Evolutionary conservation across 257 asterid species (phyloP), one percentile per base, ranked within the genome.

Genomic region (Henckelia pumila): DNA sequence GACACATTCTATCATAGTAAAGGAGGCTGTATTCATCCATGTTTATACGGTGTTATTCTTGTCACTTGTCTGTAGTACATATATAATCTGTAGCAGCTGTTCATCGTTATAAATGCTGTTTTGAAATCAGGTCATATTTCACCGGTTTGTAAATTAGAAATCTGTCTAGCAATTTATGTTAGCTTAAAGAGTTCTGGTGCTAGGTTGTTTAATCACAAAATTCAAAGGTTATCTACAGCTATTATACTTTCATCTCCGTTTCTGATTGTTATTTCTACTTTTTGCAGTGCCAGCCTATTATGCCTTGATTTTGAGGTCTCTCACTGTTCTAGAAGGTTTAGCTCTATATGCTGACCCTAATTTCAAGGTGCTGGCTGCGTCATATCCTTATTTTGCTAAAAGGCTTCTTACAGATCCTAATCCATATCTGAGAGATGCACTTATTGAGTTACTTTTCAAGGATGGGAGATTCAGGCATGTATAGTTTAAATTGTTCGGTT

Each of bases 361-460:
- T 73, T 94, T 94, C 59, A 94, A 94, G 84, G 99, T 94, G 60
- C 75, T 94, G 81, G 99, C 99, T 65, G 99, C 99, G 21, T 91
- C 99, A n/a, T 94, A 94, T 85, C 99, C 99, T 23, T 94, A 94
- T 82, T 94, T 94, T 64, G 99, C 99, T 59, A 94, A 94, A 76
- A 86, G 99, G 83, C 96, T 94, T 71, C 95, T 94, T 57, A 94
- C 99, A 17, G 99, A 94, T 82, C 96, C 97, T 60, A 91, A 94
- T 74, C 99, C 99, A 37, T 94, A 94, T 82, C 96, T 94, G 61
- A 88, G 99, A 84, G 99, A 94, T 85, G 99, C 99, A 71, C 96
- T 94, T 29, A 85, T 94, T 57, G 99, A 94, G 91, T 86, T 94
- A 71, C 96, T 94, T 75, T 94, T 94, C 84, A 88, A 94, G 89